phyloP scores from a whole-genome alignment of 164 flowering plant species.

The Chloranthus sessilifolius region DNA sequence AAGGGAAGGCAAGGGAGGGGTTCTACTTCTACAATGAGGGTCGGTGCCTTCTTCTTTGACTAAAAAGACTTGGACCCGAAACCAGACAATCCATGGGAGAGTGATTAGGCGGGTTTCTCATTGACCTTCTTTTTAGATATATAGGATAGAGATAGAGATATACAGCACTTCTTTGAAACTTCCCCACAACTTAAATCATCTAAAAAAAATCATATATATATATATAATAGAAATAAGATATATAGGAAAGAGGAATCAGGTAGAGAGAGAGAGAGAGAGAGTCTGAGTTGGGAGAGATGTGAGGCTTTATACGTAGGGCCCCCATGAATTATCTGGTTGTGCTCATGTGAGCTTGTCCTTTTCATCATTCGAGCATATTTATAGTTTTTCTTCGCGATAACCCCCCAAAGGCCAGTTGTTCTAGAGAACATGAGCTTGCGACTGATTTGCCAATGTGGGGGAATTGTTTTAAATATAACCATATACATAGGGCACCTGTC shows the following conservation, averaged over 20 bases:
- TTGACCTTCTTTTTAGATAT: slow-evolving; percentile 12
- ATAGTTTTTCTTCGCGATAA: slow-evolving; percentile 7
- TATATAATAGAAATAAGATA: too few relatives aligned
- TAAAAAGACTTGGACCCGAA: not conserved
- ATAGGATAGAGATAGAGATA: too few relatives aligned
- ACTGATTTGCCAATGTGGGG: not conserved
- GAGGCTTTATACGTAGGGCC: slow-evolving; percentile 24
- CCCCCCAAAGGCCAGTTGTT: slow-evolving; percentile 42
- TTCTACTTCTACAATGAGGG: too few relatives aligned
- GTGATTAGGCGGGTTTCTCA: too few relatives aligned
- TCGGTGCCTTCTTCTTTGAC: slow-evolving; percentile 13
- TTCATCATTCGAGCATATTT: slow-evolving; percentile 36
- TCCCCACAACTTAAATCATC: slow-evolving; percentile 13
- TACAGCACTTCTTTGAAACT: not conserved
- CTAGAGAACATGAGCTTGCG: slow-evolving; percentile 19
- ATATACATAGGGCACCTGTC: too few relatives aligned
- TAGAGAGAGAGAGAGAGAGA: slow-evolving; percentile 3
- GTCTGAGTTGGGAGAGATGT: slow-evolving; percentile 4
- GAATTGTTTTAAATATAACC: too few relatives aligned
- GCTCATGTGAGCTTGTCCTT: slow-evolving; percentile 72
- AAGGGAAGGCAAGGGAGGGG: too few relatives aligned
- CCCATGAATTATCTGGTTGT: slow-evolving; percentile 57
- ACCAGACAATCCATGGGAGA: slow-evolving; percentile 4
- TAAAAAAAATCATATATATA: too few relatives aligned
- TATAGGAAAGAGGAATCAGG: not conserved